Evolutionary conservation across 2,329 filamentous ascomycete genomes (phyloP).

Genomic region (Fusarium sp.): DNA sequence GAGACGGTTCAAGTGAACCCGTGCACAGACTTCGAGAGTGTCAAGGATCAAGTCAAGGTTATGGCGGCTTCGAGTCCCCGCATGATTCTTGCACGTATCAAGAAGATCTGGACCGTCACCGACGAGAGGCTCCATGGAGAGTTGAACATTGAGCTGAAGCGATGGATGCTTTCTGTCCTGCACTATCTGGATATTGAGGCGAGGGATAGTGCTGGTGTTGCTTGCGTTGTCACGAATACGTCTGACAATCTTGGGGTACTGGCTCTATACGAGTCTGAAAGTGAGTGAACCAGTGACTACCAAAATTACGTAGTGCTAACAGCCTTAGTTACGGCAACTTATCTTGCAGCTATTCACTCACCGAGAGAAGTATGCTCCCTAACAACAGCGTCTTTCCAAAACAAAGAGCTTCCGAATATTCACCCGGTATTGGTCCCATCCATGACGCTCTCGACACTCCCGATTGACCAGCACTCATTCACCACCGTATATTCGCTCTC

Average conservation of each 20-base stretch:
- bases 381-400: slow-evolving; percentile 53
- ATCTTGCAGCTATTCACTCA: slow-evolving; percentile 56
- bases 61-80: slow-evolving; percentile 39
- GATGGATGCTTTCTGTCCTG: slow-evolving; percentile 69
- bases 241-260: slow-evolving; percentile 49
- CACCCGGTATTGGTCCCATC: slow-evolving; percentile 52
- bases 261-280: slow-evolving; percentile 61
- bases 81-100: slow-evolving; percentile 64
- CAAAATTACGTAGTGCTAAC: neutral
- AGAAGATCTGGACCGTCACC: slow-evolving; percentile 43
- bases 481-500: slow-evolving; percentile 61
- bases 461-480: slow-evolving; percentile 55
- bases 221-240: neutral
- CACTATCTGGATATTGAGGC: slow-evolving; percentile 54
- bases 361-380: slow-evolving; percentile 56
- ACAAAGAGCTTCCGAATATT: slow-evolving; percentile 50
- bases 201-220: slow-evolving; percentile 16
- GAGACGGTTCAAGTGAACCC: neutral
- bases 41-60: slow-evolving; percentile 25
- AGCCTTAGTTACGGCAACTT: slow-evolving; percentile 56
- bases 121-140: slow-evolving; percentile 19
- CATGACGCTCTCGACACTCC: slow-evolving; percentile 47
- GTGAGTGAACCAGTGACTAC: slow-evolving; percentile 43
- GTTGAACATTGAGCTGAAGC: slow-evolving; percentile 63
- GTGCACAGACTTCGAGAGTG: neutral